Base-by-base conservation (phyloP, 805 yeast species). In the Yamadazyma sp. region DNA sequence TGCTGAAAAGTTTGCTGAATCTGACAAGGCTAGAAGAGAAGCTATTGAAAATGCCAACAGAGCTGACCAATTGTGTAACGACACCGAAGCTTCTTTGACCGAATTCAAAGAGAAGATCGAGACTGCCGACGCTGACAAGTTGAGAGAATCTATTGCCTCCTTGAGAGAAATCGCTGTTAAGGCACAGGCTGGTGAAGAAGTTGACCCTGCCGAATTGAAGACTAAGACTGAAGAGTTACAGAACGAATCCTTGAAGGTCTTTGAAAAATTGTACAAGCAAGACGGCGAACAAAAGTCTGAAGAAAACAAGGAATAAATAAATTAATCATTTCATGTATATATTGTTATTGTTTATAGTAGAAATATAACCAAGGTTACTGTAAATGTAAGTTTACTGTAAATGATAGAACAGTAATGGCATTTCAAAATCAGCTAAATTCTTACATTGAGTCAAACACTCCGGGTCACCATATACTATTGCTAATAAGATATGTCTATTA, bases 1-100 rank as follows among this genome's bases (percentile, higher is more conserved):
- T 54, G 95, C 96, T 55, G 95, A 87, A 73, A 82, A 82, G 68
- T 82, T 72, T 71, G 85, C 88, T 55, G 89, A 85, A 63, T 78
- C 85, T 54, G 97, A 89, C 73, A 81, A 84, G 73, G 86, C 84
- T 46, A 82, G 84, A 66, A 84, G 83, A 63, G 88, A 82, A 70
- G 70, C 89, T 42, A 82, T 90, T 59, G 95, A 86, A 70, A 64
- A 72, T 50, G 95, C 95, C 53, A 87, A 83, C 82, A 84, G 82
- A 59, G 86, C 88, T 52, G 90, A 83, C 66, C 79, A 78, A 62
- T 78, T 83, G 64, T 78, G 82, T 64, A 68, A 67, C 53, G 74
- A 70, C 55, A 69, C 73, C 48, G 75, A 69, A 59, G 59, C 59
- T 59, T 69, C 73, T 35, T 66, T 69, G 57, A 69, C 61, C 50